Base-by-base conservation (phyloP, 164 flowering plant species). In the Piper betle region DNA sequence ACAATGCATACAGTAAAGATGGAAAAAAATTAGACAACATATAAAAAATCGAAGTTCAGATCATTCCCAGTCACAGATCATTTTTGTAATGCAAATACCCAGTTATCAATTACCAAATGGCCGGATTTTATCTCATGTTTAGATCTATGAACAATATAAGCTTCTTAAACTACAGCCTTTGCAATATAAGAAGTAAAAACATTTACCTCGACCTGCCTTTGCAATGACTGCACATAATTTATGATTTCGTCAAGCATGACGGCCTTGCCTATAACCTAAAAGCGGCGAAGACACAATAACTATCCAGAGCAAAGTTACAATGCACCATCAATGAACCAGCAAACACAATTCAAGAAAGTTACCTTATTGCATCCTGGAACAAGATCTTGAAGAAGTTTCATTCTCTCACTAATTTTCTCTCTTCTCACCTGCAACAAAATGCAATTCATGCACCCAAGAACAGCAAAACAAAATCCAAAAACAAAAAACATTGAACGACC, bases 331-430 rank as follows among this genome's bases (percentile, higher is more conserved):
- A 41, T 15, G 2, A 64, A 55, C 25, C 17, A 13, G 55, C 10
- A 10, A 15, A 17, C 18, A 17, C 37, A 25, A 4, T 54, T 9
- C 42, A 60, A 37, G 19, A 37, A 37, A 38, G 20, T 59, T 71
- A 92, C 98, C 96, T 92, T 92, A 70, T 81, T 86, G 74, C 98
- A 92, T 59, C 98, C 98, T 1, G 98, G 98, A 62, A 92, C 98
- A 72, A 92, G 94, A 68, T 92, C 98, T 77, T 92, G 98, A 64
- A 92, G 96, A 84, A 87, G 72, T 75, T 77, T 89, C 98, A 92
- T 92, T 52, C 98, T 68, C 78, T 92, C 91, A 66, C 96, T 89
- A 58, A 92, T 92, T 80, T 85, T 92, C 64, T 92, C 98, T 69
- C 98, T 80, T 74, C 98, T 92, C 54, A 92, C 90, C 98, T 92